Base-by-base conservation (phyloP, 345 rosid genomes). In the Salix udensis region DNA sequence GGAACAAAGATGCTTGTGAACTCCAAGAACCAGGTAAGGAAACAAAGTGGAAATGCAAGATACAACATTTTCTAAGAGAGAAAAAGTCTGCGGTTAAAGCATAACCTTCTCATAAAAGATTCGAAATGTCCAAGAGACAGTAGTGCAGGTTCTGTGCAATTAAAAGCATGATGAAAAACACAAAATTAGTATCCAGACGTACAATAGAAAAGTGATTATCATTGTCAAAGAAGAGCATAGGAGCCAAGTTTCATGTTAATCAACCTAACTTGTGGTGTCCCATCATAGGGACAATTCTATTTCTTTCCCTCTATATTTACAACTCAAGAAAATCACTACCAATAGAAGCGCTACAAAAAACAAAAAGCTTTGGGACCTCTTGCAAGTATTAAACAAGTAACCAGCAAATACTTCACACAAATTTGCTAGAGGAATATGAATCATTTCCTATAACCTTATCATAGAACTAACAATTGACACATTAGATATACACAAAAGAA, bases 121-220 rank as follows among this genome's bases (percentile, higher is more conserved):
- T 68, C 84, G 76, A 74, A 81, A 81, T 62, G 84, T 81, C 84
- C 84, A 81, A 6, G 84, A 81, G 44, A 81, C 84, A 21, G 84
- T 81, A 19, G 84, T 81, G 53, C 84, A 81, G 28, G 84, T 81
- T 71, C 84, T 77, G 68, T 71, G 26, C 71, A 71, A 70, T 36
- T 48, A 14, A 62, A 42, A 34, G 31, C 11, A 61, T 19, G 16
- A 68, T 8, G n/a, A 68, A 37, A 19, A 60, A 42, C 44, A 42
- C 19, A 28, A 9, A 36, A 39, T 9, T 5, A 73, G 53, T 21
- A 52, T 19, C 39, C 53, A 14, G 14, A 11, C 15, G 67, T 19
- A 60, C 18, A 60, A 36, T 36, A 28, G 30, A 75, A 50, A 24
- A 18, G 31, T 46, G 64, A 48, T 26, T 50, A 66, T 52, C 64